Conservation (phyloP, 2,329 filamentous ascomycete species). For the Knoxdaviesia capensis region DNA sequence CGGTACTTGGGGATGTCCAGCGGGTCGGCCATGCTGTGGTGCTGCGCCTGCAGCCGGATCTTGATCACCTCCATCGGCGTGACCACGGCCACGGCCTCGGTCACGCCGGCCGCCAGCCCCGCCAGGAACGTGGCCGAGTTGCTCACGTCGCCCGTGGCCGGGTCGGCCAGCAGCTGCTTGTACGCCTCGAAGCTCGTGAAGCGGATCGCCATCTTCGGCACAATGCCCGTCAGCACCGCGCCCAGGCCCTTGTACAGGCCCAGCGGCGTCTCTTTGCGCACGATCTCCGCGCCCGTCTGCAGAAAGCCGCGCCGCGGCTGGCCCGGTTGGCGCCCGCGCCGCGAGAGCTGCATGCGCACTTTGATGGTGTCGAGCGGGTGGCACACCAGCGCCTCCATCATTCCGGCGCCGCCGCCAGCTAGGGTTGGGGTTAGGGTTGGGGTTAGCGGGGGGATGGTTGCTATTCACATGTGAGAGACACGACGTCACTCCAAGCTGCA, state of each 20-base stretch:
- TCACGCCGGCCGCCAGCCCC: constrained; percentile 80
- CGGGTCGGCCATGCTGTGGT: constrained; percentile 94
- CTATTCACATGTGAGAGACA: too few species aligned
- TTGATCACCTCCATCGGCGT: constrained; percentile 99
- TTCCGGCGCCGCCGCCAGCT: constrained; percentile 93
- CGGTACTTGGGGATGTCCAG: constrained; percentile 94
- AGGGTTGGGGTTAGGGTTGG: constrained; percentile 28
- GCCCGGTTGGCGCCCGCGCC: constrained; percentile 63
- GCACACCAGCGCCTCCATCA: constrained; percentile 97
- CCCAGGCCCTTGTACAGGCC: constrained; percentile 97
- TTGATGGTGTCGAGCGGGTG: constrained; percentile 98
- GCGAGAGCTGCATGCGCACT: constrained; percentile 96
- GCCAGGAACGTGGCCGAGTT: constrained; percentile 52
- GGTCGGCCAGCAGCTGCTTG: constrained; percentile 61
- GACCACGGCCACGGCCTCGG: constrained; percentile 88
- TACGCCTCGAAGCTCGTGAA: constrained; percentile 96
- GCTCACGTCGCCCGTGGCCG: constrained; percentile 44
- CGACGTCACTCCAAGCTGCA: too few species aligned
- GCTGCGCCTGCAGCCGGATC: constrained; percentile 92
- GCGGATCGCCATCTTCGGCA: constrained; percentile 98
- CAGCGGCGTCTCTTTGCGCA: constrained; percentile 74
- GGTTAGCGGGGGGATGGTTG: not conserved
- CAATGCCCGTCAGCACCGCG: constrained; percentile 84
- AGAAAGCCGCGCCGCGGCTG: constrained; percentile 77
- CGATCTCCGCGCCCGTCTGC: constrained; percentile 67